phyloP scores from a whole-genome alignment of 495 filamentous ascomycete species.

The Elaphomyces granulatus region DNA sequence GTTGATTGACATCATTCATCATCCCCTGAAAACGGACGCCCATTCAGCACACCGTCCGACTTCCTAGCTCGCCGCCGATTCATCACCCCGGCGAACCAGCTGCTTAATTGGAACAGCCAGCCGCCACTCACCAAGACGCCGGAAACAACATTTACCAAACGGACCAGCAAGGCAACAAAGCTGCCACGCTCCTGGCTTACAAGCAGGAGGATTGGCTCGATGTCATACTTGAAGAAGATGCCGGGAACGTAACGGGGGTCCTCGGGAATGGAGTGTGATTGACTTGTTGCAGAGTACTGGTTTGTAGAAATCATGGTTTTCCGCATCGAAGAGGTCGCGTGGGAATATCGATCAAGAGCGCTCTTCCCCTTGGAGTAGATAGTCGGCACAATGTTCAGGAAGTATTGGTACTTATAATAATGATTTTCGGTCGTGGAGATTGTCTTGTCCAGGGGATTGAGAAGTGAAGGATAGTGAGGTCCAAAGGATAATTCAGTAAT shows the following conservation, averaged over 20 bases:
- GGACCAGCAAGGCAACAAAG: conserved; percentile 58
- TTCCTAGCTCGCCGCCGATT: conserved; percentile 27
- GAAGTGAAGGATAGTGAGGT: conserved; percentile 80
- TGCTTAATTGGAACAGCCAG: conserved; percentile 45
- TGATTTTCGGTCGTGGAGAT: conserved; percentile 56
- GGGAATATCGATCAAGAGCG: conserved; percentile 27
- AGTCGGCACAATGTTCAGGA: conserved; percentile 92
- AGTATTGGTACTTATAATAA: conserved; percentile 98
- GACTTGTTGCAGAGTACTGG: conserved; percentile 93
- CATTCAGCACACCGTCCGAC: conserved; percentile 45
- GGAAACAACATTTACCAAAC: conserved; percentile 53
- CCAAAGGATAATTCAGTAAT: conserved; percentile 95
- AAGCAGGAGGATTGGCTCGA: conserved; percentile 83
- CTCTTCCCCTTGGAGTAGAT: conserved; percentile 57
- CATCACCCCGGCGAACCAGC: conserved; percentile 36
- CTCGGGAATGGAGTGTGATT: conserved; percentile 53
- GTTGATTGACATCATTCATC: too few species aligned
- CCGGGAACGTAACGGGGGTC: conserved; percentile 54
- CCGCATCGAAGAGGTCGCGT: conserved; percentile 11
- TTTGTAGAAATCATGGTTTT: conserved; percentile 69
- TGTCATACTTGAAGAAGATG: conserved; percentile 98
- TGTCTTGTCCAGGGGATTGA: conserved; percentile 89
- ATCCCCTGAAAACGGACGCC: conserved; percentile 23
- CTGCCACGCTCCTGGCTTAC: conserved; percentile 70
- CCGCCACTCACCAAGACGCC: conserved; percentile 50